These are phyloP conservation scores for Pseudisothecium myosuroides DNA, from an alignment of 225 moss, liverwort and hornwort species.

Conservation along the genomic window DNA sequence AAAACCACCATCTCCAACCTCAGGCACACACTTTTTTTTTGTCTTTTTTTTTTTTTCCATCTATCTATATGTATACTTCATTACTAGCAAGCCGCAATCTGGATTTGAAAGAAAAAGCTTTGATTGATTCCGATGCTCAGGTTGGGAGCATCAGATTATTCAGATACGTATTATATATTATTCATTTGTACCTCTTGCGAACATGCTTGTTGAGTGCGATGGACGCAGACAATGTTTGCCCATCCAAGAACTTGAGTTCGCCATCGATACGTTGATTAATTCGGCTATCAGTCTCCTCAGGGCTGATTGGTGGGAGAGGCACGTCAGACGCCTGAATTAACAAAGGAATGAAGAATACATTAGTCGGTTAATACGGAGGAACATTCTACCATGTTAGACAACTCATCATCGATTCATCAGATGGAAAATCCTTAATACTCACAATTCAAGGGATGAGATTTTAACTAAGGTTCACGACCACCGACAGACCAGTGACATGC, in stretches of 20 bases:
- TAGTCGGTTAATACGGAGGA: neutral
- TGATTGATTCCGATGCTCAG: neutral
- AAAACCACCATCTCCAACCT: neutral
- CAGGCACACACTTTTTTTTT: neutral
- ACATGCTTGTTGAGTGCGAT: slow-evolving; percentile 82
- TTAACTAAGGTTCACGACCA: neutral
- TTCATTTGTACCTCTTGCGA: slow-evolving; percentile 40
- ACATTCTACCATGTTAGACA: neutral
- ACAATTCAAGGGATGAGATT: neutral
- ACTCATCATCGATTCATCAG: too few relatives aligned
- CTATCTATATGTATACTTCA: neutral
- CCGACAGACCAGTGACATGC: neutral
- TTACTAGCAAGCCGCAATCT: neutral
- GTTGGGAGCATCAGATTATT: neutral
- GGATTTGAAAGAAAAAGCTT: neutral
- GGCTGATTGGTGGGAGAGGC: slow-evolving; percentile 38
- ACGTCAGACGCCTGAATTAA: slow-evolving; percentile 60
- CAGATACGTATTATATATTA: neutral
- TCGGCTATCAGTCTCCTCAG: slow-evolving; percentile 56
- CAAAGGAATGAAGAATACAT: neutral
- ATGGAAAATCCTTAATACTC: neutral
- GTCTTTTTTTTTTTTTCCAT: accelerated
- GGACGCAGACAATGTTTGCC: slow-evolving; percentile 53
- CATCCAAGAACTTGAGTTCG: slow-evolving; percentile 72
- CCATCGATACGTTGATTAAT: slow-evolving; percentile 54